Percentiles rank a stretch among this genome's conserved stretches.
Evolutionary conservation across 2,329 filamentous ascomycete genomes (phyloP).

Genomic region (Pezicula neosporulosa): DNA sequence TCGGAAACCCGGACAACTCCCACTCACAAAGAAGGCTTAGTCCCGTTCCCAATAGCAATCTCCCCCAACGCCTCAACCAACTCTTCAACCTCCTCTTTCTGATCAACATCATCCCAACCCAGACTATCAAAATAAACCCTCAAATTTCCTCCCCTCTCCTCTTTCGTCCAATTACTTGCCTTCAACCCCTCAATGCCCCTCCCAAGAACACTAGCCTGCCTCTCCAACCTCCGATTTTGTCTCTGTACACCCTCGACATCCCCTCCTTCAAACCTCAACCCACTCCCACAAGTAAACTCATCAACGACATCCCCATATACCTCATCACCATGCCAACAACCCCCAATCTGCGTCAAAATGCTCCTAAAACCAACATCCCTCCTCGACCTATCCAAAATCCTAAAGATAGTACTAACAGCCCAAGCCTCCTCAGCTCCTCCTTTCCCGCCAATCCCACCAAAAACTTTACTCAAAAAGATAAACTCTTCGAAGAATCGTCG

Average conservation of each 20-base stretch:
- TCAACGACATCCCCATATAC: too few relatives aligned
- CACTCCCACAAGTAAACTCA: too few relatives aligned
- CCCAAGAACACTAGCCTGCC: constrained; percentile 14
- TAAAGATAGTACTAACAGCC: constrained; percentile 27
- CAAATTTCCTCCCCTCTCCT: constrained; percentile 11
- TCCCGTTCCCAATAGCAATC: not conserved
- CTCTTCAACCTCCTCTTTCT: not conserved
- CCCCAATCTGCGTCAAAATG: too few relatives aligned
- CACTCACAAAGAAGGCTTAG: too few relatives aligned
- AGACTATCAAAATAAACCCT: constrained; percentile 7
- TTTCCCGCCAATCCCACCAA: constrained; percentile 6
- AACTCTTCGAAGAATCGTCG: constrained; percentile 29
- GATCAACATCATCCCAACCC: not conserved
- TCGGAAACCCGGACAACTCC: too few relatives aligned
- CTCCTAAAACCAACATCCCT: not conserved
- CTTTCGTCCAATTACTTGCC: constrained; percentile 16
- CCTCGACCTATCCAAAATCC: constrained; percentile 26
- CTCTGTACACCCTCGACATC: too few relatives aligned
- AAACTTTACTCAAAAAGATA: constrained; percentile 22
- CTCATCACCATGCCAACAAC: too few relatives aligned
- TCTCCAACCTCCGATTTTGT: not conserved
- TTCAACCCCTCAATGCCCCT: not conserved
- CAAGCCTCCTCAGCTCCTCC: constrained; percentile 26
- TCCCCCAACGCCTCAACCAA: not conserved
- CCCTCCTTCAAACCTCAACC: too few relatives aligned